A percentile compares a stretch with the other conserved stretches of the same genome.
These are phyloP conservation scores for Apiospora pterosperma DNA, from an alignment of 2,329 filamentous ascomycete species.

Conservation along the genomic window DNA sequence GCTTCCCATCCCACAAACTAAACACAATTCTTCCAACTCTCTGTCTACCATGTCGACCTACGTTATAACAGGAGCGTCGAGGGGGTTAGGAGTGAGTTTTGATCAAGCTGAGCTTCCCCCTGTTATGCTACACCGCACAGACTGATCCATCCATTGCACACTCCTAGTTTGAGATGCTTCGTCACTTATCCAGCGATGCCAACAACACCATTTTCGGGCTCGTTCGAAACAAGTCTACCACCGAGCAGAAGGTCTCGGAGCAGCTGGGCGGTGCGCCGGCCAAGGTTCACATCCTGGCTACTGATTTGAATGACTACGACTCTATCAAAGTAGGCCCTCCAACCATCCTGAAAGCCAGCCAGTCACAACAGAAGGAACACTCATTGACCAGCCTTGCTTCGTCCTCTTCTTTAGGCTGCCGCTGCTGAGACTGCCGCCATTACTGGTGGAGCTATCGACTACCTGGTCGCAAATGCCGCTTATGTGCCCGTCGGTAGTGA, in stretches of 20 bases:
- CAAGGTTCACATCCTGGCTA: slow-evolving; percentile 45
- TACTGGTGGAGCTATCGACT: not conserved
- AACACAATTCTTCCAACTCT: no score
- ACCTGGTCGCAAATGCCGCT: slow-evolving; percentile 1
- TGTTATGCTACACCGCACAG: not conserved
- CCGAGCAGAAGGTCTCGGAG: slow-evolving; percentile 37
- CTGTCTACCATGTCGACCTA: slow-evolving; percentile 20
- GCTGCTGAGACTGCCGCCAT: not conserved
- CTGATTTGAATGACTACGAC: slow-evolving; percentile 38
- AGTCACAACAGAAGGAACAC: not conserved
- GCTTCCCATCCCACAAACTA: no score
- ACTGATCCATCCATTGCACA: not conserved
- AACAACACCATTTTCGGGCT: slow-evolving; percentile 43
- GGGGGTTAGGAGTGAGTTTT: slow-evolving; percentile 16
- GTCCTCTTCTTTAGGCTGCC: no score
- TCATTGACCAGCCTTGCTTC: no score
- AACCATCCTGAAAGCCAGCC: not conserved
- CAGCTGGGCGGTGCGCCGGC: slow-evolving; percentile 30
- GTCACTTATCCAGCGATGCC: slow-evolving; percentile 38
- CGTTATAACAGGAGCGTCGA: slow-evolving; percentile 16
- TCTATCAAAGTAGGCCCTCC: slow-evolving; percentile 34
- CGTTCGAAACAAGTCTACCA: slow-evolving; percentile 41
- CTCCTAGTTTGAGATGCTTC: slow-evolving; percentile 51
- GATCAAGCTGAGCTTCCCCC: not conserved
- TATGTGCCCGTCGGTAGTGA: no score